Conservation (phyloP, 352 stramenopile species). For the Phytophthora pini region DNA sequence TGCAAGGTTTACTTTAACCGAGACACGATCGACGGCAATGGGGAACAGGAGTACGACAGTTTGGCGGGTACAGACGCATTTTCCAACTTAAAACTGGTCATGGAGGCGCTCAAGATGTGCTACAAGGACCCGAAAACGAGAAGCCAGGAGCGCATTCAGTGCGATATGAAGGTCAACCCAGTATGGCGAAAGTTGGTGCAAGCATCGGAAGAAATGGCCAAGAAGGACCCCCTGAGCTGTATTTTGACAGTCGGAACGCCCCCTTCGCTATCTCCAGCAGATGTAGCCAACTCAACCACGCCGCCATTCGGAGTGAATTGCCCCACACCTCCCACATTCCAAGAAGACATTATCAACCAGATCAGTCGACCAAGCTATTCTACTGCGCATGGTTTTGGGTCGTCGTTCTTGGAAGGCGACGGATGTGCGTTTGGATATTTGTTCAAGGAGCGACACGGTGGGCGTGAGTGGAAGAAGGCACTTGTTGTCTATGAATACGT, state of each 20-base stretch:
- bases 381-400: constrained; percentile 82
- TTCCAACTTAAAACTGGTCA: constrained; percentile 84
- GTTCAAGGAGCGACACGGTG: constrained; percentile 75
- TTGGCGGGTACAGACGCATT: constrained; percentile 70
- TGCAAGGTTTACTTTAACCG: constrained; percentile 63
- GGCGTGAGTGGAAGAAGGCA: constrained; percentile 81
- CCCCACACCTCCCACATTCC: constrained; percentile 74
- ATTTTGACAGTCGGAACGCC: constrained; percentile 64
- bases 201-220: constrained; percentile 55
- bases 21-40: constrained; percentile 33
- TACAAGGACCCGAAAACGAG: constrained; percentile 76
- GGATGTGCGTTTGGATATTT: constrained; percentile 87
- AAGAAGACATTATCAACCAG: constrained; percentile 90
- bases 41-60: constrained; percentile 40
- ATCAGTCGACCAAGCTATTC: constrained; percentile 88
- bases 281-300: constrained; percentile 31
- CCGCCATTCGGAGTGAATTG: constrained; percentile 29
- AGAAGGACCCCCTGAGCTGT: constrained; percentile 54
- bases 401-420: constrained; percentile 85
- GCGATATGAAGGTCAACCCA: constrained; percentile 51
- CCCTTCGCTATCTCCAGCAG: constrained; percentile 31
- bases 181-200: constrained; percentile 66
- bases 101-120: constrained; percentile 81
- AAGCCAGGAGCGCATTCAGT: constrained; percentile 75
- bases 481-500: constrained; percentile 89